Evolutionary conservation across 2,329 filamentous ascomycete species (phyloP).

Genomic region (Aspergillus melleus): DNA sequence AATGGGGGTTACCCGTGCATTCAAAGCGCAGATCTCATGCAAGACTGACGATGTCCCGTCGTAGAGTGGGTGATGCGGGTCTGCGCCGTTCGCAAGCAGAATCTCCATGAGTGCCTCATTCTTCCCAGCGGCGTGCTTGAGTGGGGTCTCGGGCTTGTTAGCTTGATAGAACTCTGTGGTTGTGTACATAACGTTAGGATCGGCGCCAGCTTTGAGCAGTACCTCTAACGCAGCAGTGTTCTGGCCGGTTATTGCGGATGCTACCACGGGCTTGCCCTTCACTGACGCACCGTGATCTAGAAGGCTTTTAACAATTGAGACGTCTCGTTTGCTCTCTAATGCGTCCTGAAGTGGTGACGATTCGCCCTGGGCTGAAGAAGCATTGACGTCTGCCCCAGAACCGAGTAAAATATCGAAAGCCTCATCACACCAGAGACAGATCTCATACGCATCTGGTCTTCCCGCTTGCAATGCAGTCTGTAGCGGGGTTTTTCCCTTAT

Average conservation of each 20-base stretch:
- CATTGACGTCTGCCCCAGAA: constrained; percentile 2
- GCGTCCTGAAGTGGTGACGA: background rate
- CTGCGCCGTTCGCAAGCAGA: constrained; percentile 5
- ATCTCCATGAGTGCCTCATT: background rate
- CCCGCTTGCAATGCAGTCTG: constrained; percentile 1
- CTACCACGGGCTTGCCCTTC: background rate
- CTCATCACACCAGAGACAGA: constrained; percentile 1
- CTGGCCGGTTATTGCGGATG: background rate
- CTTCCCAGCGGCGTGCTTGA: background rate
- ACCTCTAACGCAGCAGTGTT: background rate
- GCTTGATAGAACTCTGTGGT: background rate
- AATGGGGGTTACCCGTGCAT: constrained; percentile 2
- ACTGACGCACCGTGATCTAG: background rate
- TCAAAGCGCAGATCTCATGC: constrained; percentile 3
- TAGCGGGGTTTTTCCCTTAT: background rate
- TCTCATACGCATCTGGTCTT: background rate
- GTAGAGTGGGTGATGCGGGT: background rate
- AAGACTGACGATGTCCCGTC: background rate
- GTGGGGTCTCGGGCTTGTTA: background rate
- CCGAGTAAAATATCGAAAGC: background rate
- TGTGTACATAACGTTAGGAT: background rate
- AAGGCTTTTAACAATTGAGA: background rate
- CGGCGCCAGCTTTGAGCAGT: constrained; percentile 1
- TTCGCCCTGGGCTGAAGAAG: background rate
- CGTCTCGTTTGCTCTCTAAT: background rate